Evolutionary conservation across 169 alveolate species (phyloP).

Genomic region (Eimeria necatrix): DNA sequence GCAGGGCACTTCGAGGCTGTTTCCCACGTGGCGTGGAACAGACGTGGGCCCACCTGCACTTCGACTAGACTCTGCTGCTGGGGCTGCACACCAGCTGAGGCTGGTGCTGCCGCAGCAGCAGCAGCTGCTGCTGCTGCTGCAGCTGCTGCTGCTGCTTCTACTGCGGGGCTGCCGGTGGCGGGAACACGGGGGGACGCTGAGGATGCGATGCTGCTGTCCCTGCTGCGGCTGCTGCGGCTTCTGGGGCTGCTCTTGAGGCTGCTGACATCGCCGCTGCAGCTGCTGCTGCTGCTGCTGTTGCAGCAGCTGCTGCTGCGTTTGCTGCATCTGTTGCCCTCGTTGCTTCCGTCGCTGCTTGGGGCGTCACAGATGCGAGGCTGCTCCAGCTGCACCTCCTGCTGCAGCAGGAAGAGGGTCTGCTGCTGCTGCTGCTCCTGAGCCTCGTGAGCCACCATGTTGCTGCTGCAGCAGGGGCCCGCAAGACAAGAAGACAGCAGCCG

Average conservation of each 20-base stretch:
- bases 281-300: background rate
- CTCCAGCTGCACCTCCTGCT: no score
- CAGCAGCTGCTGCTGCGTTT: background rate
- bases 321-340: background rate
- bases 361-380: background rate
- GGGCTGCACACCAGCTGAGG: background rate
- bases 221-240: constrained; percentile 7
- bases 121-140: background rate
- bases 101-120: background rate
- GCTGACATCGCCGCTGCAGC: background rate
- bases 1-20: background rate
- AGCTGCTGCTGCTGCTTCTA: background rate
- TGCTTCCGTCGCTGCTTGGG: background rate
- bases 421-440: no score
- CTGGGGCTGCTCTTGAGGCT: background rate
- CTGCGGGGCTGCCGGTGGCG: background rate
- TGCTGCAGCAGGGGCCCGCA: no score
- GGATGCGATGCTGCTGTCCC: background rate
- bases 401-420: no score
- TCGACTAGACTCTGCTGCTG: constrained; percentile 7
- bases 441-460: no score
- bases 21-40: constrained; percentile 1
- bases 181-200: background rate
- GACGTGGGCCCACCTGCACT: background rate
- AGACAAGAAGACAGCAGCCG: no score